These are phyloP conservation scores for Collybia sordida DNA, from an alignment of 768 basidiomycete species.

Conservation along the genomic window DNA sequence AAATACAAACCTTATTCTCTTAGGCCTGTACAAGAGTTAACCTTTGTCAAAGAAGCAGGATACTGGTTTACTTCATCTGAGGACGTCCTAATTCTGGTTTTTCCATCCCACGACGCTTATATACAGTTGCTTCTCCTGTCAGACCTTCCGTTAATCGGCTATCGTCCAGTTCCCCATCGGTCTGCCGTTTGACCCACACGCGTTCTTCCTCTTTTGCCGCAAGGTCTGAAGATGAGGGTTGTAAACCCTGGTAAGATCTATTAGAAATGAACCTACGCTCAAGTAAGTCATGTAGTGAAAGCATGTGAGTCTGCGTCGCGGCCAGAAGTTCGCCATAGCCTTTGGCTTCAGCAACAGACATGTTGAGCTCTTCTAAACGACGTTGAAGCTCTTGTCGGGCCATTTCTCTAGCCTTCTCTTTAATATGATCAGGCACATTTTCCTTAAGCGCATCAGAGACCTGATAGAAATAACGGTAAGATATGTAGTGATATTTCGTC, in stretches of 20 bases:
- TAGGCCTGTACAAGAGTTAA: conserved; percentile 40
- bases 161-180: conserved; percentile 70
- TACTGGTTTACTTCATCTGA: conserved; percentile 54
- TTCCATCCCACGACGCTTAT: conserved; percentile 69
- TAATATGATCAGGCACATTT: conserved; percentile 58
- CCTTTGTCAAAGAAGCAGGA: neutral
- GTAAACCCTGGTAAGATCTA: neutral
- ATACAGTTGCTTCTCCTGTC: conserved; percentile 68
- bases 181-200: conserved; percentile 71
- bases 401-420: conserved; percentile 65
- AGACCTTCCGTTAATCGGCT: conserved; percentile 64
- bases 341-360: conserved; percentile 54
- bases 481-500: neutral
- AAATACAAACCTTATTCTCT: conserved; percentile 68
- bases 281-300: conserved; percentile 57
- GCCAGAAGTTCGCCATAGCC: conserved; percentile 52
- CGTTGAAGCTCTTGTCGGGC: conserved; percentile 61
- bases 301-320: conserved; percentile 60
- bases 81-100: conserved; percentile 68
- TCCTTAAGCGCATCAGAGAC: conserved; percentile 54
- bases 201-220: conserved; percentile 69
- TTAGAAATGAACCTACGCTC: conserved; percentile 48
- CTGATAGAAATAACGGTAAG: conserved; percentile 21
- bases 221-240: conserved; percentile 40
- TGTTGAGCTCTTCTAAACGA: conserved; percentile 61